A percentile compares a stretch with the other conserved stretches of the same genome.
Evolutionary conservation across 2,329 filamentous ascomycete species (phyloP).

Genomic region (Penicillium sp.): DNA sequence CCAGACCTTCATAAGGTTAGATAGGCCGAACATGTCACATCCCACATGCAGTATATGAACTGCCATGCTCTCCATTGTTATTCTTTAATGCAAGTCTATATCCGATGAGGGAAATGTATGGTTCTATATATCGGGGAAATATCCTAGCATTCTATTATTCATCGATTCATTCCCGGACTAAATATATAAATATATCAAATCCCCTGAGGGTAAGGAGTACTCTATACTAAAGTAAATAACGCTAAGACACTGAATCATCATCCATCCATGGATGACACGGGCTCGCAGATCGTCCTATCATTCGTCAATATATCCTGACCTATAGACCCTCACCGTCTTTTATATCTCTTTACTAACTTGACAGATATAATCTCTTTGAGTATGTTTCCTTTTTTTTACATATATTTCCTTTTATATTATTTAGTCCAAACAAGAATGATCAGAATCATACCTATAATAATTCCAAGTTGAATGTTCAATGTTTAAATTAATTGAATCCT

Average conservation of each 20-base stretch:
- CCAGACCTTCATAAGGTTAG: background rate
- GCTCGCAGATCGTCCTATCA: conserved; percentile 19
- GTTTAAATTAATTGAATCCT: background rate
- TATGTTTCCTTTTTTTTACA: background rate
- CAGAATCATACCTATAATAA: background rate
- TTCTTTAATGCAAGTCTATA: background rate
- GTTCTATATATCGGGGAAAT: background rate
- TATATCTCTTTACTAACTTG: conserved; percentile 1
- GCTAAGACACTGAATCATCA: background rate
- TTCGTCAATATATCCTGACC: conserved; percentile 21
- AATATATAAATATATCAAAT: background rate
- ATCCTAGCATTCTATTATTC: background rate
- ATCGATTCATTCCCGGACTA: background rate
- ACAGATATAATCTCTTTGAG: background rate
- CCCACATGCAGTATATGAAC: background rate
- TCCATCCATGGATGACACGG: conserved; percentile 16
- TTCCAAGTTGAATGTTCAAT: background rate
- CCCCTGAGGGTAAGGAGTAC: background rate
- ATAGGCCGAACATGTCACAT: conserved; percentile 1
- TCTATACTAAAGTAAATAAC: background rate
- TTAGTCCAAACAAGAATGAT: background rate
- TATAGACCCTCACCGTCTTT: conserved; percentile 17
- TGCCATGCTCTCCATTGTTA: background rate
- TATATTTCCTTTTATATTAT: background rate
- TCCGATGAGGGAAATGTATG: background rate